phyloP scores from a whole-genome alignment of 1,139 yeast species.

The Wickerhamiella infanticola region DNA sequence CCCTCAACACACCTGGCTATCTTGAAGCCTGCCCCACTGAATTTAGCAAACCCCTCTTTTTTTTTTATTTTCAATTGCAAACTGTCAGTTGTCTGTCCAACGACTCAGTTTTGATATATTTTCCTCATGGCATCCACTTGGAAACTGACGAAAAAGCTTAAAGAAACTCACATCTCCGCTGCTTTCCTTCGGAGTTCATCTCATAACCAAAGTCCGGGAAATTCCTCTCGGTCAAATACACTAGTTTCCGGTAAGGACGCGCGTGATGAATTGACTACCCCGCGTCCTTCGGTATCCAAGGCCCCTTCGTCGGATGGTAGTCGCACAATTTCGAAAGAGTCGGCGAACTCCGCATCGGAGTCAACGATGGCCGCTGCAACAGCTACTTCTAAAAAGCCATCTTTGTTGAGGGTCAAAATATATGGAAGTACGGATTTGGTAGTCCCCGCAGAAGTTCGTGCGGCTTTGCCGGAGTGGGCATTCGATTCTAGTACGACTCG shows the following conservation, averaged over 20 bases:
- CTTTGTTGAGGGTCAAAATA: constrained; percentile 14
- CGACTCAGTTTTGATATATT: not conserved
- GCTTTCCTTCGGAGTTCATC: constrained; percentile 13
- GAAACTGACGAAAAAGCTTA: constrained; percentile 21
- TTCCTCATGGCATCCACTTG: constrained; percentile 14
- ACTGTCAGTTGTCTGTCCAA: not conserved
- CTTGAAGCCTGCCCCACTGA: not conserved
- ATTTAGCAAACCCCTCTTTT: not conserved
- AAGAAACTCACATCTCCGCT: constrained; percentile 26
- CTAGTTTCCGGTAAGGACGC: constrained; percentile 4
- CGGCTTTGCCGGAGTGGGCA: constrained; percentile 14
- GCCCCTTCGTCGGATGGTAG: not conserved
- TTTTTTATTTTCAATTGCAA: not conserved
- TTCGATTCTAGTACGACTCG: constrained; percentile 14
- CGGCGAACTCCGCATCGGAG: constrained; percentile 3
- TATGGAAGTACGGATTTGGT: constrained; percentile 12
- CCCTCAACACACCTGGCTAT: too few relatives aligned
- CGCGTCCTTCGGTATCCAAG: constrained; percentile 4
- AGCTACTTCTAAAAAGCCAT: constrained; percentile 10
- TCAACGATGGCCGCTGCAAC: constrained; percentile 2
- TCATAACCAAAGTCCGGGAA: not conserved
- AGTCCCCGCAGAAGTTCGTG: constrained; percentile 6
- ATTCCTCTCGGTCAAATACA: constrained; percentile 14
- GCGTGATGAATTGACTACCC: constrained; percentile 4
- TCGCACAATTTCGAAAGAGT: not conserved